Evolutionary conservation across 208 protist species (phyloP).

Genomic region (Acanthamoeba sp.): DNA sequence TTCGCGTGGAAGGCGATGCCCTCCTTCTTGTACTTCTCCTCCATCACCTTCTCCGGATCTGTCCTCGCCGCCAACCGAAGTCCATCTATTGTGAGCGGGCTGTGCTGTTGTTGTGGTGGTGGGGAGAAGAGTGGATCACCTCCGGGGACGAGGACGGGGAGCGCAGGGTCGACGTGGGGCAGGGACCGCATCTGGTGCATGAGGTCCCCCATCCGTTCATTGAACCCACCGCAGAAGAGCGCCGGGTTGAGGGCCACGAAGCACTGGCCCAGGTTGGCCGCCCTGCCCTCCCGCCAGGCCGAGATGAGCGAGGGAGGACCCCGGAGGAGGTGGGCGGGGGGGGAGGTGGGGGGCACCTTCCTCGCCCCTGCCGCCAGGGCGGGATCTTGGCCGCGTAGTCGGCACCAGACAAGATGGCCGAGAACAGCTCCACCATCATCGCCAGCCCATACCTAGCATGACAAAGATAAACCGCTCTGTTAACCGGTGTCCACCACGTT

Average conservation of each 20-base stretch:
- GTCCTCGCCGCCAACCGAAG: no score
- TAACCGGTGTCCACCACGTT: not conserved
- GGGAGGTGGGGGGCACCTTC: not conserved
- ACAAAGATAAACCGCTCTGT: not conserved
- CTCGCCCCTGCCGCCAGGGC: conserved; percentile 30
- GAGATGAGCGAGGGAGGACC: no score
- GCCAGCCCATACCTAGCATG: conserved; percentile 51
- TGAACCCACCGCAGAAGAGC: not conserved
- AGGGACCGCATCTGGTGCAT: conserved; percentile 54
- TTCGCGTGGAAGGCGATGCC: conserved; percentile 49
- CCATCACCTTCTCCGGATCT: conserved; percentile 64
- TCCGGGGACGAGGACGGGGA: conserved; percentile 52
- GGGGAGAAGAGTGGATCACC: not conserved
- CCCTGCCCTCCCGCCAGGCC: no score
- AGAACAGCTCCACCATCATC: conserved; percentile 67
- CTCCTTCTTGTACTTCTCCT: conserved; percentile 34
- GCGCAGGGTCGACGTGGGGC: not conserved
- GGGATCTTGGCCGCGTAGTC: conserved; percentile 58
- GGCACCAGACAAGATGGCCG: conserved; percentile 18
- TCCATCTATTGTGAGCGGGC: not conserved
- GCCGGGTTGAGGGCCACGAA: conserved; percentile 46
- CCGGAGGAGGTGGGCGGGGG: no score
- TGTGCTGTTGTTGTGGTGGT: not conserved
- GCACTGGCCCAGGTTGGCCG: conserved; percentile 65
- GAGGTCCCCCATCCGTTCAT: conserved; percentile 17